Percentiles rank a stretch among this genome's conserved stretches.
Evolutionary conservation across 1,284 basidiomycete genomes (phyloP).

Genomic region (Cystobasidiaceae sp.): DNA sequence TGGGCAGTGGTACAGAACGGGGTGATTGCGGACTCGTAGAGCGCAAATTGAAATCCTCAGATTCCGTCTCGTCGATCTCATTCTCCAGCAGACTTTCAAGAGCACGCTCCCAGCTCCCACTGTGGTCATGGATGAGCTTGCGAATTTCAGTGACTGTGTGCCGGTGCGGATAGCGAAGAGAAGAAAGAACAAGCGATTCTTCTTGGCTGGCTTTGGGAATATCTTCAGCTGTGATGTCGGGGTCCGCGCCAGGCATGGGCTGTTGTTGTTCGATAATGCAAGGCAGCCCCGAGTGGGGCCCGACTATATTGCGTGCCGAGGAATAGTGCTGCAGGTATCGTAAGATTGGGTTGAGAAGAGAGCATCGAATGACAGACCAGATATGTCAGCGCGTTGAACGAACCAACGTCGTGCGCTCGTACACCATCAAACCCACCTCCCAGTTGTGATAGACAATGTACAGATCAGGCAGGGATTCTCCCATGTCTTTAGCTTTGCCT

Average conservation of each 20-base stretch:
- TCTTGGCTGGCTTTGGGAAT: slow-evolving; percentile 17
- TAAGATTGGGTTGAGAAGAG: neutral
- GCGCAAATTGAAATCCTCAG: slow-evolving; percentile 27
- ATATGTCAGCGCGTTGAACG: neutral
- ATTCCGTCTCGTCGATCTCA: slow-evolving; percentile 29
- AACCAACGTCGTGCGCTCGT: neutral
- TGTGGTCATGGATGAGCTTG: slow-evolving; percentile 25
- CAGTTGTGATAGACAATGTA: slow-evolving; percentile 42
- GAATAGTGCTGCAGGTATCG: slow-evolving; percentile 86
- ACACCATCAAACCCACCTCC: slow-evolving; percentile 34
- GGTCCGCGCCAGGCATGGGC: slow-evolving; percentile 6
- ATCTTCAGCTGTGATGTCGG: slow-evolving; percentile 2
- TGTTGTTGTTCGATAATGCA: slow-evolving; percentile 55
- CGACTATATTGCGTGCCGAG: slow-evolving; percentile 77
- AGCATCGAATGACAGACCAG: slow-evolving; percentile 18
- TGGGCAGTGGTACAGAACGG: neutral
- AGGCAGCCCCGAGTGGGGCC: slow-evolving; percentile 74
- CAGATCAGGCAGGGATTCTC: slow-evolving; percentile 26
- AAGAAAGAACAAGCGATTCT: slow-evolving; percentile 30
- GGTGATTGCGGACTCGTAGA: slow-evolving; percentile 4
- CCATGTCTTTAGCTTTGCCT: slow-evolving; percentile 31
- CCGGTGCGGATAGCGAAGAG: slow-evolving; percentile 25
- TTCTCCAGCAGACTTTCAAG: slow-evolving; percentile 27
- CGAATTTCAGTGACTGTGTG: slow-evolving; percentile 27
- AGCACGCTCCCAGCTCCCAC: slow-evolving; percentile 27